Conservation (phyloP, 2,329 filamentous ascomycete species). For the Furcasterigmium sp. region DNA sequence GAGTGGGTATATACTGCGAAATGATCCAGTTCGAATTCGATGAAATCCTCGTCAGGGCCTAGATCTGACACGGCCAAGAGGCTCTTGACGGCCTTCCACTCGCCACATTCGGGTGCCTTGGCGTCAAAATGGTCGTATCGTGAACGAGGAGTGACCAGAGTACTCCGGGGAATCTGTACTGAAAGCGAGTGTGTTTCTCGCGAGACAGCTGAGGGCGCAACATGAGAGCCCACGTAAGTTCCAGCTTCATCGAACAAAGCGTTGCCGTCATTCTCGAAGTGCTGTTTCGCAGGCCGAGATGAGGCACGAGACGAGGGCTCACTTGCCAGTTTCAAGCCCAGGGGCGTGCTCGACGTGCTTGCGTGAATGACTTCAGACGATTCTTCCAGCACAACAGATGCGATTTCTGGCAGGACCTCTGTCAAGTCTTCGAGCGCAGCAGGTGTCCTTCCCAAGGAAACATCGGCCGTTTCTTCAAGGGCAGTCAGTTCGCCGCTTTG, state of each 20-base stretch:
- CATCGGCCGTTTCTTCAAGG: too few species aligned
- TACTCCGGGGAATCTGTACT: slow-evolving; percentile 6
- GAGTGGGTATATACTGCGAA: slow-evolving; percentile 52
- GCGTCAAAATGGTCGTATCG: slow-evolving; percentile 18
- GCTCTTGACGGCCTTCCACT: slow-evolving; percentile 22
- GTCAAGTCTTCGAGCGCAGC: too few species aligned
- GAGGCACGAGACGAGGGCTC: too few species aligned
- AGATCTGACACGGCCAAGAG: slow-evolving; percentile 18
- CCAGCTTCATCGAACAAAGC: not conserved
- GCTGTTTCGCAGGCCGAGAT: too few species aligned
- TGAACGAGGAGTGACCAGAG: slow-evolving; percentile 1
- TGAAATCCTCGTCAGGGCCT: slow-evolving; percentile 20
- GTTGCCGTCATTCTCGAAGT: too few species aligned
- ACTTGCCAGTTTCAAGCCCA: too few species aligned
- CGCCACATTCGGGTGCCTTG: slow-evolving; percentile 15
- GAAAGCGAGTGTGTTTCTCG: not conserved
- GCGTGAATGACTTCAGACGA: too few species aligned
- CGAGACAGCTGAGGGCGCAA: not conserved
- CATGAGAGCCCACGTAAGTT: not conserved
- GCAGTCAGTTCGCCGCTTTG: too few species aligned
- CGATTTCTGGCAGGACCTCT: too few species aligned
- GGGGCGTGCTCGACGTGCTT: too few species aligned
- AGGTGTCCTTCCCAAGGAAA: too few species aligned
- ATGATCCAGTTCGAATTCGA: slow-evolving; percentile 48
- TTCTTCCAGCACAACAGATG: too few species aligned